Base-by-base conservation (phyloP, 2,329 filamentous ascomycete species). In the Xylaria digitata region DNA sequence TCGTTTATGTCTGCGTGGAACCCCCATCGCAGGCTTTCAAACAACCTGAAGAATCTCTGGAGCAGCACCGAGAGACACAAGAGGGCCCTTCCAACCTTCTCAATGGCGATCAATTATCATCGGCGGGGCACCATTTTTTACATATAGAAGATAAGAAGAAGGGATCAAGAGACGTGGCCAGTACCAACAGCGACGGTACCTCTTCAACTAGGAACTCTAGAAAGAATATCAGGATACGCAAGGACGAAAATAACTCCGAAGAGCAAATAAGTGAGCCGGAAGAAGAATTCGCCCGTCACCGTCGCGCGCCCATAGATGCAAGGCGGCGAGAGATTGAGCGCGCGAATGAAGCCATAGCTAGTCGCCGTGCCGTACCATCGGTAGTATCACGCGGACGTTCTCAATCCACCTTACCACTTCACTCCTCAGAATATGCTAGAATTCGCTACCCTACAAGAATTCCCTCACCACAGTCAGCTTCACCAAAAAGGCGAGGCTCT, bases 1-100 rank as follows among this genome's bases (percentile, higher is more conserved):
- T 60, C 19, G 46, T 60, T 60, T 60, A 60, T 23, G 57, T 23
- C 6, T 60, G 46, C 32, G 6, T 23, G 4, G 37, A 50, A 50
- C 57, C 57, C 2, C 34, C n/a, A 13, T 21, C n/a, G 15, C 45
- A 30, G 5, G 37, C 7, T 32, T 52, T 30, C 46, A 13, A 30
- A 13, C 32, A 26, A 26, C 21, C 6, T 23, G 32, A 43, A 60
- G 32, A 42, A 50, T 30, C 26, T 9, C 57, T 43, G 45, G 40
- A 9, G 7, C 32, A 60, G 32, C 21, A 26, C 5, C 26, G 26
- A 26, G 5, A 26, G 26, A 26, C 5, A 26, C 26, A 26, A 26
- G 26, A 26, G 26, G 1, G 26, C 26, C 0, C 26, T 3, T 26
- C 26, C 26, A 26, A 26, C 26, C 26, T 5, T 26, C 26, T 26